Evolutionary conservation across 106 monocot genomes (phyloP).

Genomic region (Cymbidium sinense): DNA sequence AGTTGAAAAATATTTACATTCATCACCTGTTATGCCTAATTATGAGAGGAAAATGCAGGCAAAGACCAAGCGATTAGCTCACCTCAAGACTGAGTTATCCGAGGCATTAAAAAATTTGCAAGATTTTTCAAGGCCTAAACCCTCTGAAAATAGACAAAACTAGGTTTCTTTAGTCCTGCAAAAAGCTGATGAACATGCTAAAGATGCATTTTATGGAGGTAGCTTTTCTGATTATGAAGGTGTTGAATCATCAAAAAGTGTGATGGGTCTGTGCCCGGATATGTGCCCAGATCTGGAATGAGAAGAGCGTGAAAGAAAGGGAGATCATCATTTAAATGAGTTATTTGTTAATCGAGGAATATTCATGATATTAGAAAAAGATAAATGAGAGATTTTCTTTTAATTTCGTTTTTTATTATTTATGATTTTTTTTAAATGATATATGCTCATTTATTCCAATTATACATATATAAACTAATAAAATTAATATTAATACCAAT

Average conservation of each 20-base stretch:
- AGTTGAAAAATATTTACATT: no score
- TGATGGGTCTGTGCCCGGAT: conserved; percentile 78
- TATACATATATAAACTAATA: no score
- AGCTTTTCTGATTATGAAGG: conserved; percentile 28
- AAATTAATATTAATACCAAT: no score
- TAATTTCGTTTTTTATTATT: no score
- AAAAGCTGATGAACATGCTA: no score
- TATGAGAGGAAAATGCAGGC: conserved; percentile 67
- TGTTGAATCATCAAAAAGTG: conserved; percentile 24
- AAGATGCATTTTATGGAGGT: no score
- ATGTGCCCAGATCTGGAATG: conserved; percentile 99
- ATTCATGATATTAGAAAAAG: no score
- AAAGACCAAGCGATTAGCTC: conserved; percentile 75
- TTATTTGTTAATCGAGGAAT: no score
- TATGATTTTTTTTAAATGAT: no score
- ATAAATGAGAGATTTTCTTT: no score
- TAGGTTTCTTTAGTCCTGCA: no score
- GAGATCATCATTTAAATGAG: conserved; percentile 89
- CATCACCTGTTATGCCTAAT: conserved; percentile 24
- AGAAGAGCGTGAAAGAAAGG: conserved; percentile 93
- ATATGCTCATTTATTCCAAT: no score
- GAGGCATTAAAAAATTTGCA: conserved; percentile 26
- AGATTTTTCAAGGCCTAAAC: conserved; percentile 19
- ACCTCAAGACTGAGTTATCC: conserved; percentile 62
- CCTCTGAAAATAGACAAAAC: conserved; percentile 21